A percentile compares a stretch with the other conserved stretches of the same genome.
Conservation (phyloP, 202 grass and related monocot genomes). For the Dendrocalamus latiflorus region DNA sequence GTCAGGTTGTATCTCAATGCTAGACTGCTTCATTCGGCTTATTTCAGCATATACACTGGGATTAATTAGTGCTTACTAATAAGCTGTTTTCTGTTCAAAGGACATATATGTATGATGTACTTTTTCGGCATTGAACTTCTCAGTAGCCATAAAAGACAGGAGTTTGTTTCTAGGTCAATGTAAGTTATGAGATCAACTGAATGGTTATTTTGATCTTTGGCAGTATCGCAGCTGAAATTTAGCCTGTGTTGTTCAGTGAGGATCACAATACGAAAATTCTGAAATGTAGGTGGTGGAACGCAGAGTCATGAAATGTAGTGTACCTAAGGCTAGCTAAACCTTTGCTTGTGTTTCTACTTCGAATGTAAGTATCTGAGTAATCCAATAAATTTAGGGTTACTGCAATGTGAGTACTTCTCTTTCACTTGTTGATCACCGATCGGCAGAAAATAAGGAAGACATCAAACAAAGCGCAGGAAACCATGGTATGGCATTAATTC, state of each 20-base stretch:
- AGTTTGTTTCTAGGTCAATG: background rate
- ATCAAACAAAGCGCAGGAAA: background rate
- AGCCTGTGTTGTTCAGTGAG: background rate
- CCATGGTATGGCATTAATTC: too few species aligned
- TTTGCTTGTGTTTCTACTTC: background rate
- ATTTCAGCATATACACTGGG: background rate
- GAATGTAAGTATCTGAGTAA: background rate
- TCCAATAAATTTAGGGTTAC: background rate
- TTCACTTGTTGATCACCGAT: background rate
- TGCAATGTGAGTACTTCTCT: background rate
- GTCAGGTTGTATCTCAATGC: background rate
- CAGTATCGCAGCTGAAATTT: background rate
- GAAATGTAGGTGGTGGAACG: background rate
- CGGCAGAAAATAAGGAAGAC: background rate
- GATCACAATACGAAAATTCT: background rate
- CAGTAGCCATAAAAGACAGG: background rate
- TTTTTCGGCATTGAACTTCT: background rate
- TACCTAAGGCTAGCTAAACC: background rate
- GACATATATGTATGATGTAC: background rate
- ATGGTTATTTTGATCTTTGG: background rate
- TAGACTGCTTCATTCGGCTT: background rate
- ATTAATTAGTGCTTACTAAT: background rate
- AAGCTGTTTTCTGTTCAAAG: background rate
- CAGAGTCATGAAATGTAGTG: background rate
- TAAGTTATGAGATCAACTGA: background rate